phyloP scores from a whole-genome alignment of 2,329 filamentous ascomycete species.

The Parastagonospora nodorum region DNA sequence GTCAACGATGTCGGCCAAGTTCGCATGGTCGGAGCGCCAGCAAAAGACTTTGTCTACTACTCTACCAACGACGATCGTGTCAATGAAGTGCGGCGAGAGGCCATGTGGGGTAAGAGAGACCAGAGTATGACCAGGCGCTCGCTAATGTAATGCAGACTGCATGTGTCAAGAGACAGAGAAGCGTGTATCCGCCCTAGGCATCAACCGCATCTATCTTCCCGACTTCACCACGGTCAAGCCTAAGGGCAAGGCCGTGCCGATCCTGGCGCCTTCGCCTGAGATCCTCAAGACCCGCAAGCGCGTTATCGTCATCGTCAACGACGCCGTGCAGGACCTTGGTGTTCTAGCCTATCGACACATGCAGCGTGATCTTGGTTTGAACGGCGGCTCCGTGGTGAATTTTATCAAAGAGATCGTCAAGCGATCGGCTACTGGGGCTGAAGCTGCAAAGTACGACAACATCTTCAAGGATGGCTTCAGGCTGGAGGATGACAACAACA shows the following conservation, averaged over 20 bases:
- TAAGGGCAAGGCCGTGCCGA: constrained; percentile 65
- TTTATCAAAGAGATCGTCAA: constrained; percentile 59
- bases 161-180: constrained; percentile 64
- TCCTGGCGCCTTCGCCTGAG: constrained; percentile 62
- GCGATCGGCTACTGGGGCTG: constrained; percentile 14
- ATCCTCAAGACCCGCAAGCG: constrained; percentile 63
- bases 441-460: constrained; percentile 11
- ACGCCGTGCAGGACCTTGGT: constrained; percentile 78
- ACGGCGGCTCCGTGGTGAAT: constrained; percentile 71
- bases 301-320: constrained; percentile 76
- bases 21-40: constrained; percentile 68
- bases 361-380: constrained; percentile 67
- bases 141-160: constrained; percentile 57
- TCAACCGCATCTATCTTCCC: constrained; percentile 68
- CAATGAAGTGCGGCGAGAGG: constrained; percentile 72
- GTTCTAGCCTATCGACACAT: constrained; percentile 73
- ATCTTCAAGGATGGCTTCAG: constrained; percentile 26
- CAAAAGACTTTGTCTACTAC: constrained; percentile 75
- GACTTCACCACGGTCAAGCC: constrained; percentile 51
- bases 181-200: constrained; percentile 65
- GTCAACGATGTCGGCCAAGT: constrained; percentile 77
- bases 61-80: constrained; percentile 74
- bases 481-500: constrained; percentile 20
- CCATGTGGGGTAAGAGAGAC: constrained; percentile 68
- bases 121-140: neutral